A percentile compares a stretch with the other conserved stretches of the same genome.
Conservation (phyloP, 768 basidiomycete genomes). For the Phanerochaete carnosa region DNA sequence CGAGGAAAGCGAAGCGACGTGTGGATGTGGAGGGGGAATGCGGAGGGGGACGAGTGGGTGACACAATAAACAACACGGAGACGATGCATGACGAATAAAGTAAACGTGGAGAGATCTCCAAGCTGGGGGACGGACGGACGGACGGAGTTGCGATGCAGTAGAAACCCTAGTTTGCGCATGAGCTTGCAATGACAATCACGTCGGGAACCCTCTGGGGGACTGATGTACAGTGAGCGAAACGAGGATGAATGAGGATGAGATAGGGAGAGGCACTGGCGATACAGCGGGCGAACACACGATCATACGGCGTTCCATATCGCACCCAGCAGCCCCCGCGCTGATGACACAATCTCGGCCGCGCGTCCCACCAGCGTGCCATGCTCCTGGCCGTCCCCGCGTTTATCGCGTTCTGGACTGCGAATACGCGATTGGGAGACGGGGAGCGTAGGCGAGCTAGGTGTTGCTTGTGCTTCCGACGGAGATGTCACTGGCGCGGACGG, state of each 20-base stretch:
- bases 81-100: constrained; percentile 10
- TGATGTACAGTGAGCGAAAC: constrained; percentile 6
- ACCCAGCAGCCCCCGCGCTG: constrained; percentile 75
- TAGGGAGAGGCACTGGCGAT: neutral
- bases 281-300: neutral
- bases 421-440: neutral
- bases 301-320: constrained; percentile 43
- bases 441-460: constrained; percentile 3
- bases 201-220: constrained; percentile 5
- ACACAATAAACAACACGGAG: constrained; percentile 5
- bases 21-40: neutral
- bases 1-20: constrained; percentile 3
- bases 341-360: constrained; percentile 77
- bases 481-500: constrained; percentile 14
- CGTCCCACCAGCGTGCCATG: constrained; percentile 49
- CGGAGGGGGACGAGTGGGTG: neutral
- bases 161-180: neutral
- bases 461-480: constrained; percentile 13
- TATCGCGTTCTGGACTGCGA: constrained; percentile 1
- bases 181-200: neutral
- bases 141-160: constrained; percentile 1
- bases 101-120: neutral
- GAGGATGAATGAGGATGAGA: neutral
- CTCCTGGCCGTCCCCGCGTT: constrained; percentile 18
- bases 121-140: neutral